Base-by-base conservation (phyloP, 495 filamentous ascomycete genomes). In the Terfezia claveryi region DNA sequence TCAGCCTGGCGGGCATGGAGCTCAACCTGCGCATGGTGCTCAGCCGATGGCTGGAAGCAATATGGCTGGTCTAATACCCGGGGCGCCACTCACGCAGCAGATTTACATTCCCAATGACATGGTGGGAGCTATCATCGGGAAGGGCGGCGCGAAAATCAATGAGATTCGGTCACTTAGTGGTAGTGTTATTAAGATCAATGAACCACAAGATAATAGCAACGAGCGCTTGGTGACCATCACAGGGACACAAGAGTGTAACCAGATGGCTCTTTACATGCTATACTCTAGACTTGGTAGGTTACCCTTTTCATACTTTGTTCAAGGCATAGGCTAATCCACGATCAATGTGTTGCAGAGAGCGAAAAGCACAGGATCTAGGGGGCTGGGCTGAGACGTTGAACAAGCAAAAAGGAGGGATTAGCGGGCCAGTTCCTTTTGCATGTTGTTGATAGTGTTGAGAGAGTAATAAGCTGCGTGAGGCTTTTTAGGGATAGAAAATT, bases 91-190 rank as follows among this genome's bases (percentile, higher is more conserved):
- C 60, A 98, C 91, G 2, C 91, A 98, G 66, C 91, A 98, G 68
- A 98, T 98, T 60, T 98, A 80, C 70, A 98, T 98, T 64, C 91
- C 91, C 49, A 98, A 98, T 68, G 91, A 98, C 64, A 98, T 98
- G 91, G 91, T 98, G 54, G 91, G 91, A 52, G 91, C 91, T 51
- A 98, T 98, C 62, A 98, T 98, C 63, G 91, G 91, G 57, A 98
- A 98, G 72, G 92, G 91, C 55, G 91, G 91, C 58, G 85, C 87
- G 23, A 98, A 98, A 78, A 98, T 98, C 74, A 98, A 98, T 66
- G 91, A 98, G 71, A 98, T 98, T 58, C 80, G 91, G 55, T 86
- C 92, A 61, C 76, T 98, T 61, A 92, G 84, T 62, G 92, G 92
- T 58, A 96, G 91, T 69, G 89, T 96, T 11, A 98, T 98, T 67